Percentiles rank a stretch among this genome's conserved stretches.
Conservation (phyloP, 2,329 filamentous ascomycete genomes). For the Pseudomassariella vexata region DNA sequence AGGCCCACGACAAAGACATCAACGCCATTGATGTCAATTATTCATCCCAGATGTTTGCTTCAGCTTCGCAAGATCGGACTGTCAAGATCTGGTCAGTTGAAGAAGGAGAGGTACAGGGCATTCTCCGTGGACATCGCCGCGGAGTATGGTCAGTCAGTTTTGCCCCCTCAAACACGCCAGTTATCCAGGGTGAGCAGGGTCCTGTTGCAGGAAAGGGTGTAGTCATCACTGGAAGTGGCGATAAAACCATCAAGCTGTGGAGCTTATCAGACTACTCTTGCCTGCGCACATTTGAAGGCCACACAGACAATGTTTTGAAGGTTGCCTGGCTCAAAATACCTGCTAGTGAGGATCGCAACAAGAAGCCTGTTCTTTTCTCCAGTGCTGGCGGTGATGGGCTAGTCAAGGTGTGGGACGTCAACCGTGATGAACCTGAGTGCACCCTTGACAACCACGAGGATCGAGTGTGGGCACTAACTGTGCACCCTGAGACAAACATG, state of each 20-base stretch:
- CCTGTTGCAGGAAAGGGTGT: slow-evolving; percentile 73
- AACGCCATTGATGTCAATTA: slow-evolving; percentile 84
- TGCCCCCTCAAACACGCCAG: slow-evolving; percentile 70
- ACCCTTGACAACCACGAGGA: slow-evolving; percentile 97
- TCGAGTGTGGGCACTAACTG: slow-evolving; percentile 83
- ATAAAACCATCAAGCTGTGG: slow-evolving; percentile 96
- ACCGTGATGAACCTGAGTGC: slow-evolving; percentile 75
- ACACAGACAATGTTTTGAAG: slow-evolving; percentile 92
- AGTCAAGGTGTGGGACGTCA: slow-evolving; percentile 93
- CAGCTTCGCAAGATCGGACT: slow-evolving; percentile 91
- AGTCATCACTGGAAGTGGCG: slow-evolving; percentile 84
- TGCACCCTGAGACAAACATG: slow-evolving; percentile 62
- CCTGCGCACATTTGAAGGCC: slow-evolving; percentile 88
- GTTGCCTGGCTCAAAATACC: slow-evolving; percentile 74
- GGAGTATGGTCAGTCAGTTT: slow-evolving; percentile 97
- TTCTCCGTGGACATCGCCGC: slow-evolving; percentile 85
- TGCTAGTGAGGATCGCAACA: slow-evolving; percentile 42
- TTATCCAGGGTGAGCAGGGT: slow-evolving; percentile 65
- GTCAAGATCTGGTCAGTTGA: slow-evolving; percentile 95
- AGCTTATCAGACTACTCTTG: slow-evolving; percentile 88
- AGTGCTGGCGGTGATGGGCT: slow-evolving; percentile 90
- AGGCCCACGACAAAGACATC: slow-evolving; percentile 98
- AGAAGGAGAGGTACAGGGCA: slow-evolving; percentile 84
- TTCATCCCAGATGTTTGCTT: slow-evolving; percentile 76
- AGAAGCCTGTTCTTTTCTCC: slow-evolving; percentile 65